Conservation (phyloP, 1,139 yeast genomes). For the Debaryomyces subglobosus region DNA sequence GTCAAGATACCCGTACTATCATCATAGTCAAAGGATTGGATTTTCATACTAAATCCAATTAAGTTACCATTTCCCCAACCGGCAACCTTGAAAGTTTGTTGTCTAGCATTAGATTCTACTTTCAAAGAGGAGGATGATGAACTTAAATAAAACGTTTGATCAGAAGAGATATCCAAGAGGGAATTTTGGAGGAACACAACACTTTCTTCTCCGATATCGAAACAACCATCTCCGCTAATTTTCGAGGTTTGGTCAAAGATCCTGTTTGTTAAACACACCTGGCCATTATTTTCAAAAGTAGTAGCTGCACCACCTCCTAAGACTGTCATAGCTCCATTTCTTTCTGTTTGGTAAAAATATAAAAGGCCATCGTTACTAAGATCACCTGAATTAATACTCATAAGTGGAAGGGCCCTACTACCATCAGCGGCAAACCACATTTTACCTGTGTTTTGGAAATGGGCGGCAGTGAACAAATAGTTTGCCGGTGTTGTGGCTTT, state of each 20-base stretch:
- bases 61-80: constrained; percentile 37
- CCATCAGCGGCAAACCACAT: constrained; percentile 32
- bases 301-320: constrained; percentile 15
- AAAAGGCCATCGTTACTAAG: constrained; percentile 34
- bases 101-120: constrained; percentile 21
- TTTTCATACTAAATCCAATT: constrained; percentile 26
- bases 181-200: constrained; percentile 9
- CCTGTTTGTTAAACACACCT: constrained; percentile 26
- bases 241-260: constrained; percentile 27
- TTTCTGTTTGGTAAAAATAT: constrained; percentile 24
- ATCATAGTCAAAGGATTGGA: constrained; percentile 19
- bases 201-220: constrained; percentile 27
- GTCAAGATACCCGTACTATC: constrained; percentile 25
- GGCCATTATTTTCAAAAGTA: constrained; percentile 31
- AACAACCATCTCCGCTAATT: constrained; percentile 24
- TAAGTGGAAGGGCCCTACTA: constrained; percentile 20
- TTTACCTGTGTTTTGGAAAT: constrained; percentile 31
- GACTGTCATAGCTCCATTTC: constrained; percentile 7
- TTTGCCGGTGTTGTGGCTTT: constrained; percentile 6
- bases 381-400: constrained; percentile 22
- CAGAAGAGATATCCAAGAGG: constrained; percentile 10
- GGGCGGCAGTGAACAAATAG: constrained; percentile 22
- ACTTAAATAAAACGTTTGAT: constrained; percentile 9
- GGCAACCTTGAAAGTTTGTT: constrained; percentile 29
- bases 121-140: constrained; percentile 20